Percentiles rank a stretch among this genome's conserved stretches.
These are phyloP conservation scores for Beauveria caledonica DNA, from an alignment of 2,329 filamentous ascomycete genomes.

Conservation along the genomic window DNA sequence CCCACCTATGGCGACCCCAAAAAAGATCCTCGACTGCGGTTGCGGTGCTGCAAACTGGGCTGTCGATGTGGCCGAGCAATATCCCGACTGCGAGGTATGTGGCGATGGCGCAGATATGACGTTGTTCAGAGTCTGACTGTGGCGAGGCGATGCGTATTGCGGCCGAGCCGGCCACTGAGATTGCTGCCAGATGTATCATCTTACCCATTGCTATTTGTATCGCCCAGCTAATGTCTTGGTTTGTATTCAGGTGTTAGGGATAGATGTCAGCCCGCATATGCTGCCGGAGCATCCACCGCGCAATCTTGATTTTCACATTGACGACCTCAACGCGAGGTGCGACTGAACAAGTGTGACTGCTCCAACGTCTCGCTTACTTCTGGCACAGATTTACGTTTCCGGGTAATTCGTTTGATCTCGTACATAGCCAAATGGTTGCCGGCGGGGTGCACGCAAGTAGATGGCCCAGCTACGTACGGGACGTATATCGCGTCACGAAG, in stretches of 20 bases:
- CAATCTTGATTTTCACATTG: constrained; percentile 64
- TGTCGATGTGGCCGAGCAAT: constrained; percentile 54
- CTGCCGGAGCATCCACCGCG: constrained; percentile 54
- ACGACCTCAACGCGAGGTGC: constrained; percentile 60
- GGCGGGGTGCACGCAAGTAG: constrained; percentile 63
- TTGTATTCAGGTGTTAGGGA: constrained; percentile 52
- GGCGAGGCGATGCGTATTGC: not conserved
- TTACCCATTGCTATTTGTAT: not conserved
- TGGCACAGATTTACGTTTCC: constrained; percentile 54
- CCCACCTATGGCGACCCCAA: constrained; percentile 51
- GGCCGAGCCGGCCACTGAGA: not conserved
- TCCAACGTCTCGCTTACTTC: not conserved
- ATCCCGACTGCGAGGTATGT: constrained; percentile 57
- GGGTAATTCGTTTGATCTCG: constrained; percentile 67
- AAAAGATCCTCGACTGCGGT: constrained; percentile 62
- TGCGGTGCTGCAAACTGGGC: constrained; percentile 67
- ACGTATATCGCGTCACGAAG: constrained; percentile 64
- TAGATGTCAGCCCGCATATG: constrained; percentile 66
- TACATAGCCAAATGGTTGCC: constrained; percentile 68
- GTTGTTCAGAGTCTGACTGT: not conserved
- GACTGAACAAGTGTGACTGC: constrained; percentile 11
- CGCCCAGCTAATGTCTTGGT: not conserved
- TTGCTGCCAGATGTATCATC: not conserved
- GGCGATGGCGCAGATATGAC: not conserved
- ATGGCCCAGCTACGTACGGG: constrained; percentile 69